Conservation (phyloP, 2,329 filamentous ascomycete species). For the Stemphylium lycopersici region DNA sequence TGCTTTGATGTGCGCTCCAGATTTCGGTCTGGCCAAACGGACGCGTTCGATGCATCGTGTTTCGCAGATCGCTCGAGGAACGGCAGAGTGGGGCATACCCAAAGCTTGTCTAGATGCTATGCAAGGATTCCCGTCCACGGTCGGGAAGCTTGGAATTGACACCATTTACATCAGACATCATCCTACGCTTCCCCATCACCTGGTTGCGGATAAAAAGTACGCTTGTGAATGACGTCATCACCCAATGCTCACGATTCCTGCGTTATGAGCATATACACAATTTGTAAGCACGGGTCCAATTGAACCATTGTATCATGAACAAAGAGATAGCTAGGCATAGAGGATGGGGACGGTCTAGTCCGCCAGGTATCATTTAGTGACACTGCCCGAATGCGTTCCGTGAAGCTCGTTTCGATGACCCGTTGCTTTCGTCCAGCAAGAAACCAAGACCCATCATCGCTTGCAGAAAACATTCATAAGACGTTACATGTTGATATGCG, state of each 20-base stretch:
- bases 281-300: background rate
- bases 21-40: background rate
- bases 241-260: background rate
- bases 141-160: background rate
- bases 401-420: constrained; percentile 29
- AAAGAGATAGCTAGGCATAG: constrained; percentile 23
- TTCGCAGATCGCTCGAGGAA: background rate
- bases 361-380: constrained; percentile 50
- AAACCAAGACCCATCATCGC: constrained; percentile 21
- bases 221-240: constrained; percentile 4
- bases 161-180: background rate
- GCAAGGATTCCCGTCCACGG: background rate
- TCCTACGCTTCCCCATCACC: background rate
- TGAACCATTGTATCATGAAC: constrained; percentile 7
- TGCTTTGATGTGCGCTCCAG: background rate
- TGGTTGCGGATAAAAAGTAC: background rate
- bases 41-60: background rate
- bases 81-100: constrained; percentile 1
- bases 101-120: constrained; percentile 9
- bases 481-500: constrained; percentile 16
- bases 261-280: background rate
- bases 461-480: constrained; percentile 19
- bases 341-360: constrained; percentile 37
- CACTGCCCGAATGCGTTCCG: constrained; percentile 27
- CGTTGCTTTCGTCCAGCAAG: constrained; percentile 28